Evolutionary conservation across 495 filamentous ascomycete species (phyloP), one percentile per base, ranked within the genome.

Genomic region (Pyrenula massariospora): DNA sequence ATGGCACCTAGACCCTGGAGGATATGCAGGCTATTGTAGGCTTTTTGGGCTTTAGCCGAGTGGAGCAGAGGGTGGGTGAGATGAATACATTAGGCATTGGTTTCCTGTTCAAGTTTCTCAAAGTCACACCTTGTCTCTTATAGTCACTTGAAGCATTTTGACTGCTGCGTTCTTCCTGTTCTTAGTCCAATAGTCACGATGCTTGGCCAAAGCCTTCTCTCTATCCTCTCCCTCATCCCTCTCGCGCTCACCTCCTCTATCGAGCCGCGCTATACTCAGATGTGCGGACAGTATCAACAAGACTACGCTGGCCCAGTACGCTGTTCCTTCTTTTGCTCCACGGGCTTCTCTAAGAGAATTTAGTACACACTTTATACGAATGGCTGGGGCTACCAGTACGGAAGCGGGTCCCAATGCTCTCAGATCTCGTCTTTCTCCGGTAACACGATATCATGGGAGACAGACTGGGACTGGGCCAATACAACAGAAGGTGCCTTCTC

Each of bases 401-500:
- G 75, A 42, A 70, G 66, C 36, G 83, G 82, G 24, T 72, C 60
- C 12, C 81, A 85, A 66, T 85, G 83, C 72, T 77, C 79, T 10
- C 71, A 70, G 1, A 63, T 84, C 24, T 73, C 77, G 61, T 73
- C 72, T 12, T 59, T 72, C 48, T 72, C 62, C 56, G 71, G 73
- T 50, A 68, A 58, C 59, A 74, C 58, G 0, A 67, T 85, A 54
- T 65, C 72, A 52, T 86, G 82, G 82, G 69, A 75, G 54, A 80
- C 81, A 2, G 68, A 61, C 21, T 86, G 77, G 79, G 66, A 73
- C 23, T 86, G 82, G 83, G 66, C 67, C 31, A 42, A 42, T 15
- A 15, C 15, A 42, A 8, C 31, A 5, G 5, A 5, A 5, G 31
- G 31, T 15, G 5, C n/a, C n/a, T n/a, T n/a, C n/a, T n/a, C n/a